phyloP scores from a whole-genome alignment of 2,329 filamentous ascomycete species.

The Beauveria brongniartii region DNA sequence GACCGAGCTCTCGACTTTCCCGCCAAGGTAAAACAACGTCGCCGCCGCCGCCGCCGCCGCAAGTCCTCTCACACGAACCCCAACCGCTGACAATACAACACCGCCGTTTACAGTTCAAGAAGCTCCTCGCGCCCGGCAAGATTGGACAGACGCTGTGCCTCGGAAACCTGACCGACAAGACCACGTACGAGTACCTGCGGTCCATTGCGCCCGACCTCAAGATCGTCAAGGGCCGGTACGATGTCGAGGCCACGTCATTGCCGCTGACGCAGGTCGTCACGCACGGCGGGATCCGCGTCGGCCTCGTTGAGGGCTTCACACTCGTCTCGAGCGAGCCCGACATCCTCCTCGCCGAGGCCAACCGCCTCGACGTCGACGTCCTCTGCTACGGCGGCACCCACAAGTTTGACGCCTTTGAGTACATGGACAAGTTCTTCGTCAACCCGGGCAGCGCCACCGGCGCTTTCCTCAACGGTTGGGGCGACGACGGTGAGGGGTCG shows the following conservation, averaged over 20 bases:
- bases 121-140: constrained; percentile 75
- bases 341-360: constrained; percentile 58
- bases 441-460: constrained; percentile 61
- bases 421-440: constrained; percentile 68
- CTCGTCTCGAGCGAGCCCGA: constrained; percentile 60
- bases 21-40: constrained; percentile 55
- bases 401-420: constrained; percentile 62
- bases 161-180: constrained; percentile 71
- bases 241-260: constrained; percentile 58
- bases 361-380: constrained; percentile 60
- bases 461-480: constrained; percentile 52
- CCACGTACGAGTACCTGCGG: constrained; percentile 73
- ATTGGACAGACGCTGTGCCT: constrained; percentile 75
- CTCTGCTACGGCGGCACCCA: constrained; percentile 63
- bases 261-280: constrained; percentile 59
- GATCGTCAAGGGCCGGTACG: constrained; percentile 60
- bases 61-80: background rate
- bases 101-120: constrained; percentile 58
- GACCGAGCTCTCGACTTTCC: constrained; percentile 88
- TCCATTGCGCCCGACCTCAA: constrained; percentile 65
- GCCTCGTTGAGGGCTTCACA: constrained; percentile 61
- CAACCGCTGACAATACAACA: background rate
- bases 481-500: constrained; percentile 57
- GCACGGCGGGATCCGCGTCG: constrained; percentile 56
- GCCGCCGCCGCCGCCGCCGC: background rate